phyloP scores from a whole-genome alignment of 441 rosid genomes.

The Gossypium lobatum region DNA sequence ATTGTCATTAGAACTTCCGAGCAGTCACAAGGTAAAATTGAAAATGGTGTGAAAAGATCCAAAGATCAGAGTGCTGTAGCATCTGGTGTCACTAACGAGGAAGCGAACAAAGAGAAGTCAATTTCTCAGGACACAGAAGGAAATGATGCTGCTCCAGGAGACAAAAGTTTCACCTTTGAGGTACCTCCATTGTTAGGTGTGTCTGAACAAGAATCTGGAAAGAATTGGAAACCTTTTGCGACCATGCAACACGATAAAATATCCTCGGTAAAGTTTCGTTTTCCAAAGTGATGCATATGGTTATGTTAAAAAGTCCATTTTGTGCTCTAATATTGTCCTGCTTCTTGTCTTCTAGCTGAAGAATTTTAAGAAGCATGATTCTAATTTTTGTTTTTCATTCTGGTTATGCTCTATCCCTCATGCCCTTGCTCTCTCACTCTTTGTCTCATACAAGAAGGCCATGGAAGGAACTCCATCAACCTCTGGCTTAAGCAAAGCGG shows the following conservation, averaged over 20 bases:
- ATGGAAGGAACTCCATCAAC: conserved; percentile 53
- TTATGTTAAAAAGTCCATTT: background rate
- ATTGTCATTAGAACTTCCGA: conserved; percentile 30
- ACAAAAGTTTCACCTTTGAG: conserved; percentile 52
- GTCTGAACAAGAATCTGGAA: conserved; percentile 36
- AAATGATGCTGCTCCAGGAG: conserved; percentile 40
- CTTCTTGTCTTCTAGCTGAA: background rate
- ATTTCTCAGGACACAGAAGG: conserved; percentile 33
- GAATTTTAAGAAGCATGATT: background rate
- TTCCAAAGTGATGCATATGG: background rate
- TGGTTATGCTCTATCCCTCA: conserved; percentile 3
- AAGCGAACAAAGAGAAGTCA: conserved; percentile 24
- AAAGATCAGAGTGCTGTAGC: conserved; percentile 28
- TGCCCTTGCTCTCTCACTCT: conserved; percentile 23
- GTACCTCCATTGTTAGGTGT: conserved; percentile 30
- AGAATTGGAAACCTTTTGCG: conserved; percentile 41
- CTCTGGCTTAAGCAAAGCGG: conserved; percentile 38
- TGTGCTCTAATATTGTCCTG: background rate
- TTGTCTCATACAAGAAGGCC: conserved; percentile 30
- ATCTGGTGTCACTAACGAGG: conserved; percentile 24
- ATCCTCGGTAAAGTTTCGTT: conserved; percentile 36
- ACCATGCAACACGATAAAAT: conserved; percentile 31
- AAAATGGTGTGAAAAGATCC: conserved; percentile 27
- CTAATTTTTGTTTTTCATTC: conserved; percentile 12
- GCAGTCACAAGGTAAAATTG: conserved; percentile 35